Percentiles rank a stretch among this genome's conserved stretches.
phyloP scores from a whole-genome alignment of 495 filamentous ascomycete species.

The Penicillium ochrochloron region DNA sequence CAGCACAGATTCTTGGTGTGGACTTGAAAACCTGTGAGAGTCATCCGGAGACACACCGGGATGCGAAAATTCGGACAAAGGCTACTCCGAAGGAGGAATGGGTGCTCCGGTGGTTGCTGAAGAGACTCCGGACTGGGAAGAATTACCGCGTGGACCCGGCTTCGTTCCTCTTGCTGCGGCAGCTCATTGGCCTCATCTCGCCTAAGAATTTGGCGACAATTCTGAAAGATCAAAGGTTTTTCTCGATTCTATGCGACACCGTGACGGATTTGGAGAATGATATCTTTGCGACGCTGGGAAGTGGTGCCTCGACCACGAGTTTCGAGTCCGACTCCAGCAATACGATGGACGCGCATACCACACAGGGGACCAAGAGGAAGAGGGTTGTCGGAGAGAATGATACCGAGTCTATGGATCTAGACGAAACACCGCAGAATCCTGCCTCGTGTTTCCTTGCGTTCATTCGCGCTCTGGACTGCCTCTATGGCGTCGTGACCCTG shows the following conservation, averaged over 20 bases:
- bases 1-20: slow-evolving; percentile 54
- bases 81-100: slow-evolving; percentile 63
- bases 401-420: slow-evolving; percentile 42
- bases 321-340: slow-evolving; percentile 45
- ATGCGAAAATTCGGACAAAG: slow-evolving; percentile 30
- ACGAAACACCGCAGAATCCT: slow-evolving; percentile 41
- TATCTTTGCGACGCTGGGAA: slow-evolving; percentile 38
- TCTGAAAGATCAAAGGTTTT: slow-evolving; percentile 56
- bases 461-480: slow-evolving; percentile 43
- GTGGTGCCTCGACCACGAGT: slow-evolving; percentile 28
- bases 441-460: slow-evolving; percentile 48
- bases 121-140: slow-evolving; percentile 55
- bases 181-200: slow-evolving; percentile 52
- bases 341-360: slow-evolving; percentile 47
- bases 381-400: slow-evolving; percentile 41
- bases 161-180: slow-evolving; percentile 54
- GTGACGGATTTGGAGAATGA: slow-evolving; percentile 46
- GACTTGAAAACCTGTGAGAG: slow-evolving; percentile 44
- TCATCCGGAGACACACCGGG: slow-evolving; percentile 38
- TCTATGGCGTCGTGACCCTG: slow-evolving; percentile 41
- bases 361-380: slow-evolving; percentile 54
- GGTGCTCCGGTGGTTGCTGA: slow-evolving; percentile 70
- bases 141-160: slow-evolving; percentile 49
- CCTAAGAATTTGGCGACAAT: slow-evolving; percentile 51
- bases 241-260: slow-evolving; percentile 45